phyloP scores from a whole-genome alignment of 1,139 yeast genomes.

The Diutina ranongensis region DNA sequence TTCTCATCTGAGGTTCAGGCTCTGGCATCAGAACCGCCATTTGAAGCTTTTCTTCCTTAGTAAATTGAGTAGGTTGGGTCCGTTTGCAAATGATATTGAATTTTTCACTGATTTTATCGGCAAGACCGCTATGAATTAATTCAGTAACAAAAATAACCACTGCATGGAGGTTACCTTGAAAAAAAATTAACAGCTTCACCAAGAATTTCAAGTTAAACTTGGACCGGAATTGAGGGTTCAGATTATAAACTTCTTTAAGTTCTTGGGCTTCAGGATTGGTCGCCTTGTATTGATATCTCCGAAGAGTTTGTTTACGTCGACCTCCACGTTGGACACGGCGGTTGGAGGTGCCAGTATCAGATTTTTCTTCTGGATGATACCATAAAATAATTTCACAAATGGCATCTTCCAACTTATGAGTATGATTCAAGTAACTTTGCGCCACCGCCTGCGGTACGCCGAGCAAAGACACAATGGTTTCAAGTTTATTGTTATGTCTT shows the following conservation, averaged over 20 bases:
- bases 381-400: not conserved
- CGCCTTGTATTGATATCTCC: not conserved
- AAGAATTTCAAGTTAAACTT: not conserved
- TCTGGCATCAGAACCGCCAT: not conserved
- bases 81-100: not conserved
- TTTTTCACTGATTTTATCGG: not conserved
- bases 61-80: not conserved
- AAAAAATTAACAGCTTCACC: not conserved
- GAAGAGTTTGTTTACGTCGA: not conserved
- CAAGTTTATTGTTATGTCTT: not conserved
- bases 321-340: not conserved
- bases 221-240: not conserved
- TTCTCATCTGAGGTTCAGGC: slow-evolving; percentile 1
- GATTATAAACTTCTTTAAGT: not conserved
- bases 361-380: not conserved
- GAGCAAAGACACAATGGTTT: not conserved
- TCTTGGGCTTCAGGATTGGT: not conserved
- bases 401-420: not conserved
- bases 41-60: not conserved
- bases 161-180: not conserved
- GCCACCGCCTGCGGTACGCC: not conserved
- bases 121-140: not conserved
- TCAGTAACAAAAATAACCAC: not conserved
- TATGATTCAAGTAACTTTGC: not conserved
- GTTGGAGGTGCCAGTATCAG: not conserved